These are phyloP conservation scores for Phytopythium kandeliae DNA, from an alignment of 352 stramenopile species.

Conservation along the genomic window DNA sequence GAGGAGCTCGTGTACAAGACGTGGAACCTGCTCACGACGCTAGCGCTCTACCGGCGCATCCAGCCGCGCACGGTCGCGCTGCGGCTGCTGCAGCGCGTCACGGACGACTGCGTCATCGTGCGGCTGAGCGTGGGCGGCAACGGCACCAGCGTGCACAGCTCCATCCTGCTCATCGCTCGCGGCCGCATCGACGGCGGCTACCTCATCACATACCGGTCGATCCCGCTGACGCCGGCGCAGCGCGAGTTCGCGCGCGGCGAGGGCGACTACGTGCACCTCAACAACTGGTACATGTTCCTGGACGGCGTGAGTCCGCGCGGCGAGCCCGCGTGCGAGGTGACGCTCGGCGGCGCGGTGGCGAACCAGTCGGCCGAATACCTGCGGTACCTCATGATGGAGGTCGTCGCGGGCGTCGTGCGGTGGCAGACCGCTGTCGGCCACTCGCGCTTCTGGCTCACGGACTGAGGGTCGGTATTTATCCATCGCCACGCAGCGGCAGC, in stretches of 20 bases:
- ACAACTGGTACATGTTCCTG: slow-evolving; percentile 78
- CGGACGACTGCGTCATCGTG: slow-evolving; percentile 55
- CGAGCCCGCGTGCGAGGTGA: slow-evolving; percentile 45
- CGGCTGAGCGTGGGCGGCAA: slow-evolving; percentile 33
- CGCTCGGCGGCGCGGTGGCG: slow-evolving; percentile 47
- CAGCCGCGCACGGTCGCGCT: slow-evolving; percentile 50
- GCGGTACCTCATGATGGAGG: slow-evolving; percentile 58
- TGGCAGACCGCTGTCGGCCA: slow-evolving; percentile 64
- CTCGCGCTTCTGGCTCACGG: slow-evolving; percentile 38
- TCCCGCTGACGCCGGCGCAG: slow-evolving; percentile 41
- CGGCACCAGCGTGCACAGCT: slow-evolving; percentile 29
- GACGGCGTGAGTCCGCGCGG: slow-evolving; percentile 19
- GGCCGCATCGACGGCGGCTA: slow-evolving; percentile 56
- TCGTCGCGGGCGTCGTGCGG: slow-evolving; percentile 50
- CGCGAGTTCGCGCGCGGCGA: slow-evolving; percentile 37
- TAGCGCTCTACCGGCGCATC: slow-evolving; percentile 48
- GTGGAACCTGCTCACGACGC: slow-evolving; percentile 51
- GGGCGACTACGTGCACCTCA: slow-evolving; percentile 51
- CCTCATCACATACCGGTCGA: slow-evolving; percentile 62
- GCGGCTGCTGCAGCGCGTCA: slow-evolving; percentile 49
- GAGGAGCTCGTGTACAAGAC: slow-evolving; percentile 63
- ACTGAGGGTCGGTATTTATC: too few species aligned
- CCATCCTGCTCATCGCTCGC: slow-evolving; percentile 53
- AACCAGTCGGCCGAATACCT: slow-evolving; percentile 52
- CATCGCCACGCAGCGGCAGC: too few species aligned